These are phyloP conservation scores for Cladosporium oxysporum DNA, from an alignment of 2,329 filamentous ascomycete genomes.

Conservation along the genomic window DNA sequence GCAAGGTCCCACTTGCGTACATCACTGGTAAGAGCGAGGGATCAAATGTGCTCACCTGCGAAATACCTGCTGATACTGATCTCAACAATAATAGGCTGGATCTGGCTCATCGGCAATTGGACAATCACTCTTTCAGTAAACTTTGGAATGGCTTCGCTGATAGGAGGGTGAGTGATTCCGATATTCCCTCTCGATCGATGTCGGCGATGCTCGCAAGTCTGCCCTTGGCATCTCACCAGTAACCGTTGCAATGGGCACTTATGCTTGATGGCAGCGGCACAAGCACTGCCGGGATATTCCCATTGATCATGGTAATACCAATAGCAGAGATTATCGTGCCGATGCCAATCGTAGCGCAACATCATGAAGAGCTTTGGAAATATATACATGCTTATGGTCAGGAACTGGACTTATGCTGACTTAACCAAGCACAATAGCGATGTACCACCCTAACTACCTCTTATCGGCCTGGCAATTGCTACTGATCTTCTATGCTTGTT, in stretches of 20 bases:
- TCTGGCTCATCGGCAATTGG: conserved; percentile 74
- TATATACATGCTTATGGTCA: background rate
- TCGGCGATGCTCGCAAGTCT: background rate
- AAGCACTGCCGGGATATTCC: background rate
- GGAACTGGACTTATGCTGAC: background rate
- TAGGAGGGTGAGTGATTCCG: conserved; percentile 43
- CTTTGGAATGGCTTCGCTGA: conserved; percentile 63
- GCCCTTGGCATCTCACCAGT: background rate
- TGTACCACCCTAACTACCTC: conserved; percentile 57
- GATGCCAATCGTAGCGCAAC: background rate
- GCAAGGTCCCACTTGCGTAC: conserved; percentile 58
- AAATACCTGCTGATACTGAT: background rate
- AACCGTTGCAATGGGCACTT: background rate
- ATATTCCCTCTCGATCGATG: background rate
- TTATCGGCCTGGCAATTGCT: conserved; percentile 66
- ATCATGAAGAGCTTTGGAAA: background rate
- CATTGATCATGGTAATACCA: background rate
- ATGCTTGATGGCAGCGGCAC: background rate
- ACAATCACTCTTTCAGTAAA: conserved; percentile 77
- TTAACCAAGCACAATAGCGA: conserved; percentile 44
- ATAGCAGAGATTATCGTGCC: background rate
- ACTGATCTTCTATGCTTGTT: conserved; percentile 70
- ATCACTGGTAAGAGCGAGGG: conserved; percentile 49
- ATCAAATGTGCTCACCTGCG: no score
- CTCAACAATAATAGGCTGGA: conserved; percentile 57